Base-by-base conservation (phyloP, 208 protist species). In the Acanthamoeba castellanii region DNA sequence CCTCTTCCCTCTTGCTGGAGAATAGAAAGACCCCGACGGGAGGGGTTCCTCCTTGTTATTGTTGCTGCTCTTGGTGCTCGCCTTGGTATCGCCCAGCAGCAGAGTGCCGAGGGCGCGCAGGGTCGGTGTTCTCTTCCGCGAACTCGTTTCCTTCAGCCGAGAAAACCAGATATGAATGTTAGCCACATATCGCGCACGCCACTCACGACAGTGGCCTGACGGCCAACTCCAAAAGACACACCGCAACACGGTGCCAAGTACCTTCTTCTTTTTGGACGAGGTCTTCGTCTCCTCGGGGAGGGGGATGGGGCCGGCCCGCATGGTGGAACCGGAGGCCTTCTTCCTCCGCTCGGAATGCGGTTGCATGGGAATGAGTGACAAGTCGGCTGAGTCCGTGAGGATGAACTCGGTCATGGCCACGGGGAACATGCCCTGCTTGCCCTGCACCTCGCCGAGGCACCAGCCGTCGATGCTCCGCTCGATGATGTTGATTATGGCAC, bases 361-460 rank as follows among this genome's bases (percentile, higher is more conserved):
- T 9, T 32, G 78, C 5, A 42, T 9, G 13, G 78, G 78, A 20
- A 87, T 87, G 78, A 50, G 47, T 25, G 8, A 18, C 7, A 61
- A 27, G 50, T 87, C 50, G 27, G 50, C 18, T 2, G 25, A 37
- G 47, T 87, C 47, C 27, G 50, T 87, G 78, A 61, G 50, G 13
- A 59, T 37, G 78, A 61, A 61, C 42, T 59, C 78, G n/a, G 50
- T 59, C 45, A 37, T 92, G 85, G 66, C 66, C 66, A 72, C 47
- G 20, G 85, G 85, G 59, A 92, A 92, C 85, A 72, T 59, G 50
- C 85, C 85, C 59, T 92, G 32, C 32, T 42, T n/a, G 32, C 85
- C 85, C 25, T 64, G n/a, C 18, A 11, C 0, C 30, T 92, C 85
- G 22, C 85, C 85, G 6, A 64, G 59, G 66, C 66, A 92, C 85